Evolutionary conservation across 495 filamentous ascomycete species (phyloP).

Genomic region (Daldinia vernicosa): DNA sequence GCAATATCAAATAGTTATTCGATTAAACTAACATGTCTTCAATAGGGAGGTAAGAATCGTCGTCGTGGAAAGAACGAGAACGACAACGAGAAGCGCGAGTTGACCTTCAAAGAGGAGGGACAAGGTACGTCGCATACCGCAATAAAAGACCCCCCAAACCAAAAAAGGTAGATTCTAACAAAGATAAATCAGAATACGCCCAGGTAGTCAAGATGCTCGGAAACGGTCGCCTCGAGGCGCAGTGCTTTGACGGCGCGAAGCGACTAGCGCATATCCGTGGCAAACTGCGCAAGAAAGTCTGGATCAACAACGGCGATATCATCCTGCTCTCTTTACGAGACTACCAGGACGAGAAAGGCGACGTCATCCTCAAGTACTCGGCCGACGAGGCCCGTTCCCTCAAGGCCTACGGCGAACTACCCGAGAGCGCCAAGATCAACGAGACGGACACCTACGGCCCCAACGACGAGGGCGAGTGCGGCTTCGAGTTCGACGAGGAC

Average conservation of each 20-base stretch:
- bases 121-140: conserved; percentile 66
- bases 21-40: conserved; percentile 24
- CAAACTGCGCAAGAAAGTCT: conserved; percentile 97
- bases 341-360: conserved; percentile 99
- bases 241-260: conserved; percentile 96
- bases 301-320: conserved; percentile 99
- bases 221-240: conserved; percentile 94
- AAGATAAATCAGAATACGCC: conserved; percentile 78
- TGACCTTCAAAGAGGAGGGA: conserved; percentile 98
- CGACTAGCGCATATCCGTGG: conserved; percentile 87
- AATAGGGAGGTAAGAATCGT: conserved; percentile 96
- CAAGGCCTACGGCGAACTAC: conserved; percentile 91
- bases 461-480: conserved; percentile 78
- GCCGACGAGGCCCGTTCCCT: conserved; percentile 95
- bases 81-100: conserved; percentile 96
- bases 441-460: conserved; percentile 92
- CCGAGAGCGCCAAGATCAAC: conserved; percentile 99
- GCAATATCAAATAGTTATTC: conserved; percentile 1
- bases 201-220: conserved; percentile 99
- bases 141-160: too few relatives aligned
- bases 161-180: conserved; percentile 9
- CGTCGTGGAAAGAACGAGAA: conserved; percentile 99
- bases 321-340: conserved; percentile 96
- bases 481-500: conserved; percentile 89
- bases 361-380: conserved; percentile 98